Percentiles rank a stretch among this genome's conserved stretches.
Conservation (phyloP, 257 asterid species). For the Scutellaria minor region DNA sequence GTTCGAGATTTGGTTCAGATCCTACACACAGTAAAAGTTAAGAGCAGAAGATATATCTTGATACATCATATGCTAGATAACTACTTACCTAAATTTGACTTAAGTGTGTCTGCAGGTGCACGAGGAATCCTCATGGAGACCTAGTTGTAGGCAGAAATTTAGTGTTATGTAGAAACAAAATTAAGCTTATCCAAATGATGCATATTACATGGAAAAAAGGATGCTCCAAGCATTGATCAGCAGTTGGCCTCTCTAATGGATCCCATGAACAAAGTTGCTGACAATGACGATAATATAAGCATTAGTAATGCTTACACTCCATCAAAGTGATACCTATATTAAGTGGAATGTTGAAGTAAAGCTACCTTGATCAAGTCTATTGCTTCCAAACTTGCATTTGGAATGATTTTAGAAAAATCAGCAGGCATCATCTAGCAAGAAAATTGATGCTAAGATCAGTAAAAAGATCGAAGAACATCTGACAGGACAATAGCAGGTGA, state of each 20-base stretch:
- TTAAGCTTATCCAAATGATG: slow-evolving; percentile 21
- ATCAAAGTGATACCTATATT: slow-evolving; percentile 11
- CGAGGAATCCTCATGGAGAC: slow-evolving; percentile 62
- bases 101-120: slow-evolving; percentile 58
- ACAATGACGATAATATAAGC: slow-evolving; percentile 7
- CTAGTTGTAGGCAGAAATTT: slow-evolving; percentile 50
- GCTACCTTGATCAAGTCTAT: slow-evolving; percentile 84
- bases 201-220: slow-evolving; percentile 75
- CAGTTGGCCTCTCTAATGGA: slow-evolving; percentile 83
- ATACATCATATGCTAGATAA: slow-evolving; percentile 31
- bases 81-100: slow-evolving; percentile 59
- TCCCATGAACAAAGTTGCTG: slow-evolving; percentile 97
- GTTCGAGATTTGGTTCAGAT: slow-evolving; percentile 86
- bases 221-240: slow-evolving; percentile 85
- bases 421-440: slow-evolving; percentile 59
- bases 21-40: slow-evolving; percentile 46
- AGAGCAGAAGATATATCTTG: slow-evolving; percentile 27
- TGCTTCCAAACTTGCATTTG: slow-evolving; percentile 86
- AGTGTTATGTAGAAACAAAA: slow-evolving; percentile 29
- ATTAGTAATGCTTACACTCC: neutral
- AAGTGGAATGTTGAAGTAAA: slow-evolving; percentile 3
- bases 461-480: slow-evolving; percentile 14
- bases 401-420: slow-evolving; percentile 70
- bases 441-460: slow-evolving; percentile 26
- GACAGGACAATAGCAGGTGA: neutral